These are phyloP conservation scores for Phytopythium chamaehyphon DNA, from an alignment of 352 stramenopile genomes.

Conservation along the genomic window DNA sequence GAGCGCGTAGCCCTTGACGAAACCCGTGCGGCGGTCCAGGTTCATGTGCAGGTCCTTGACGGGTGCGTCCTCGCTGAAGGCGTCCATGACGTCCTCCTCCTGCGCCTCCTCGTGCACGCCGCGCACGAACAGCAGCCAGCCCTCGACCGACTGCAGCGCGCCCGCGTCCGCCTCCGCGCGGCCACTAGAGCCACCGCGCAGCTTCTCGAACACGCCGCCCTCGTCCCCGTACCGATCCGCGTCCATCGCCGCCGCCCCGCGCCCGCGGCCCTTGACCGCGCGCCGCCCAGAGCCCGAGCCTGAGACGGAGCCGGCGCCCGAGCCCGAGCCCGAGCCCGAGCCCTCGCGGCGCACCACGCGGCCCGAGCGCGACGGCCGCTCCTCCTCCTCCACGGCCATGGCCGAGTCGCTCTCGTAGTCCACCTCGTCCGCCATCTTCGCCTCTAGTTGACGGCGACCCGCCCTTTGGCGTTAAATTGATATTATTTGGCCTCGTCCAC, in stretches of 20 bases:
- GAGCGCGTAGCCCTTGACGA: conserved; percentile 95
- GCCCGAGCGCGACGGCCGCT: conserved; percentile 31
- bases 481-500: too few relatives aligned
- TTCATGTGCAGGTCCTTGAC: conserved; percentile 97
- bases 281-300: conserved; percentile 10
- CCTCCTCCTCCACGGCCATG: conserved; percentile 79
- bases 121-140: conserved; percentile 96
- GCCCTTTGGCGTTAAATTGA: too few relatives aligned
- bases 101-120: conserved; percentile 95
- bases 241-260: conserved; percentile 66
- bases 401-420: conserved; percentile 86
- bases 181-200: conserved; percentile 27
- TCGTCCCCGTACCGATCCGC: conserved; percentile 61
- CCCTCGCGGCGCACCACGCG: conserved; percentile 6
- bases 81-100: conserved; percentile 95
- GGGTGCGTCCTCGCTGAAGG: conserved; percentile 93
- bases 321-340: too few relatives aligned
- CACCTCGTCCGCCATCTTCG: conserved; percentile 75
- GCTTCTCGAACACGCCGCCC: conserved; percentile 80
- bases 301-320: not conserved
- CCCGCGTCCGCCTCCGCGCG: conserved; percentile 29
- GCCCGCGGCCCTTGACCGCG: conserved; percentile 70
- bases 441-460: not conserved
- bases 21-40: conserved; percentile 92
- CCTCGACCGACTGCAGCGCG: conserved; percentile 88